A percentile compares a stretch with the other conserved stretches of the same genome.
Conservation (phyloP, 2,329 filamentous ascomycete species). For the Botrytis porri region DNA sequence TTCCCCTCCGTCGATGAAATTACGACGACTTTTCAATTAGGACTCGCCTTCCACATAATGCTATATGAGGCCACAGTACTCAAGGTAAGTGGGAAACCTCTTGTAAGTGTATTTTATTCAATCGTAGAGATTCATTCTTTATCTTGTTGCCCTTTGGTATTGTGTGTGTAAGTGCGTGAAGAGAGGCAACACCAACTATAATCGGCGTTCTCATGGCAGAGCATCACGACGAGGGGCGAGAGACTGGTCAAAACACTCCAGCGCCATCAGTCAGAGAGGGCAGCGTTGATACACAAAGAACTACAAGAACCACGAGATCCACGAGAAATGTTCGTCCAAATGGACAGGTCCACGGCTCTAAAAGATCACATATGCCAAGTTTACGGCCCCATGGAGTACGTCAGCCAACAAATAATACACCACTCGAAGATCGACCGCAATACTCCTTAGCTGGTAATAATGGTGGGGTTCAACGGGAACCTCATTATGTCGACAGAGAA, state of each 20-base stretch:
- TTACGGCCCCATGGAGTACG: constrained; percentile 4
- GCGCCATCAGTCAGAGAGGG: not conserved
- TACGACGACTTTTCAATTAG: not conserved
- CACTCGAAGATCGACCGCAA: not conserved
- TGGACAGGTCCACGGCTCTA: not conserved
- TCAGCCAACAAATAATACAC: not conserved
- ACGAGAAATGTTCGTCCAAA: not conserved
- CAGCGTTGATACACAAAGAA: constrained; percentile 9
- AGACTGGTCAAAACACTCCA: not conserved
- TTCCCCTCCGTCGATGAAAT: not conserved
- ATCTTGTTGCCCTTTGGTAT: not conserved
- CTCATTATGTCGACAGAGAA: constrained; percentile 22
- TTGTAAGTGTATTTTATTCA: not conserved
- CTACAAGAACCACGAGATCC: not conserved
- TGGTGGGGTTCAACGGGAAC: not conserved
- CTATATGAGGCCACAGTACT: not conserved
- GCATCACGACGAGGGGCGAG: not conserved
- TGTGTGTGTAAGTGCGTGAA: not conserved
- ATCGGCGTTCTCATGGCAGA: constrained; percentile 8
- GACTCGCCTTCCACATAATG: not conserved
- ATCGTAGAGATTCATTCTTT: not conserved
- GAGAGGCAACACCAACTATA: not conserved
- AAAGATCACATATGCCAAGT: not conserved
- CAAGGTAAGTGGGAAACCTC: not conserved
- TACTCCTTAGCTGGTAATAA: constrained; percentile 14